Percentiles rank a stretch among this genome's conserved stretches.
Conservation (phyloP, 176 grass and related monocot species). For the Oryza rufipogon region DNA sequence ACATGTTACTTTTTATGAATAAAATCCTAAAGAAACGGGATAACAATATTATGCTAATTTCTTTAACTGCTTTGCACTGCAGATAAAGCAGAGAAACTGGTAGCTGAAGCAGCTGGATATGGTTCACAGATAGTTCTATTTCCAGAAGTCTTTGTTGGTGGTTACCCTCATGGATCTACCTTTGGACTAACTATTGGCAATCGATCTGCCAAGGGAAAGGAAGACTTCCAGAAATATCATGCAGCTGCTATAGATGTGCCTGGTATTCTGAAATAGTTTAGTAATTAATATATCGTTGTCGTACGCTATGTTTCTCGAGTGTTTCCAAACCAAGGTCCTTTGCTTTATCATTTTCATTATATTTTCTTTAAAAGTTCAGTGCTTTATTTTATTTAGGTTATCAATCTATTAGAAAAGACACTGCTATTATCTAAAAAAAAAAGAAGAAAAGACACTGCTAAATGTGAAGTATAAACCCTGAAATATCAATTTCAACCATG, state of each 20-base stretch:
- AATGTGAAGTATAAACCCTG: neutral
- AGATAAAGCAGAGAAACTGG: slow-evolving; percentile 87
- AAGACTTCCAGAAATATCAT: slow-evolving; percentile 90
- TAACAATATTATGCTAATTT: slow-evolving; percentile 8
- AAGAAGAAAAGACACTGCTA: neutral
- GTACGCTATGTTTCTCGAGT: neutral
- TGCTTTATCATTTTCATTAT: neutral
- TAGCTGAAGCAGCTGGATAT: slow-evolving; percentile 76
- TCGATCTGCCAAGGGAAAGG: slow-evolving; percentile 73
- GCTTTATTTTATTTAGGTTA: slow-evolving; percentile 2
- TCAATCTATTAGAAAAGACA: neutral
- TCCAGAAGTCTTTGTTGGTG: slow-evolving; percentile 91
- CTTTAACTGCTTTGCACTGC: slow-evolving; percentile 18
- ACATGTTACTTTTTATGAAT: slow-evolving; percentile 10
- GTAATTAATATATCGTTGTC: neutral
- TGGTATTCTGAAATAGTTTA: slow-evolving; percentile 56
- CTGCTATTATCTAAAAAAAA: neutral
- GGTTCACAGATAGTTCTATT: slow-evolving; percentile 90
- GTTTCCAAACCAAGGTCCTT: neutral
- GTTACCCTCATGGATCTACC: slow-evolving; percentile 83
- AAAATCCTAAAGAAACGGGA: neutral
- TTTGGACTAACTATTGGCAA: slow-evolving; percentile 81
- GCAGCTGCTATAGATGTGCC: slow-evolving; percentile 87
- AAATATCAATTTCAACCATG: neutral
- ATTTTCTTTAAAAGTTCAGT: neutral